Base-by-base conservation (phyloP, 345 rosid species). In the Arabidopsis thaliana region DNA sequence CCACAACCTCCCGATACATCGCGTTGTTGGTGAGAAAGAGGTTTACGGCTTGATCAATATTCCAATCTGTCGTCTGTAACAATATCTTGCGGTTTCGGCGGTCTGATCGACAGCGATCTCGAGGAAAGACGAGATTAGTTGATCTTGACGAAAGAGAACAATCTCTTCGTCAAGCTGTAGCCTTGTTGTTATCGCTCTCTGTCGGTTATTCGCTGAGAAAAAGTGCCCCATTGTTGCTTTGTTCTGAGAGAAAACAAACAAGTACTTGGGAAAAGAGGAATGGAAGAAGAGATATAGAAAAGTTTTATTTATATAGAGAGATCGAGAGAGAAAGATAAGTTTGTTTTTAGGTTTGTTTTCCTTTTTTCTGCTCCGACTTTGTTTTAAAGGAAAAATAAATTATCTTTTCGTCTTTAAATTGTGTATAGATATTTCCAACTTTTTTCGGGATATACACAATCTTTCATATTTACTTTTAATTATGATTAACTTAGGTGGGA, bases 71-170 rank as follows among this genome's bases (percentile, higher is more conserved):
- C 34, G 22, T 4, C 0, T 65, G 12, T 48, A 74, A 20, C 52
- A 66, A 45, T 4, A 34, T 2, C n/a, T 65, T 16, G 78, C 78
- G 12, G 72, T 65, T 37, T 66, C 72, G 0, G 13, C 22, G 34
- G 72, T 74, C 14, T 74, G 60, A 37, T 24, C 72, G 11, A 74
- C 34, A 25, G 59, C 66, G 67, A 74, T 59, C 25, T 74, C 72
- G 12, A 65, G 65, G 25, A 74, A 74, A 74, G 59, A 45, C 2
- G 72, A 57, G 50, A 74, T 57, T 0, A 57, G 42, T 65, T 53
- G 56, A 53, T 73, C 38, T 38, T 59, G 5, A 8, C 45, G 38
- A 16, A 50, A 25, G 59, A 60, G 22, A n/a, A n/a, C n/a, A 14
- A 71, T 37, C n/a, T 7, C 59, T 60, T 50, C 41, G 22, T 71